Base-by-base conservation (phyloP, 495 filamentous ascomycete species). In the Podospora conica region DNA sequence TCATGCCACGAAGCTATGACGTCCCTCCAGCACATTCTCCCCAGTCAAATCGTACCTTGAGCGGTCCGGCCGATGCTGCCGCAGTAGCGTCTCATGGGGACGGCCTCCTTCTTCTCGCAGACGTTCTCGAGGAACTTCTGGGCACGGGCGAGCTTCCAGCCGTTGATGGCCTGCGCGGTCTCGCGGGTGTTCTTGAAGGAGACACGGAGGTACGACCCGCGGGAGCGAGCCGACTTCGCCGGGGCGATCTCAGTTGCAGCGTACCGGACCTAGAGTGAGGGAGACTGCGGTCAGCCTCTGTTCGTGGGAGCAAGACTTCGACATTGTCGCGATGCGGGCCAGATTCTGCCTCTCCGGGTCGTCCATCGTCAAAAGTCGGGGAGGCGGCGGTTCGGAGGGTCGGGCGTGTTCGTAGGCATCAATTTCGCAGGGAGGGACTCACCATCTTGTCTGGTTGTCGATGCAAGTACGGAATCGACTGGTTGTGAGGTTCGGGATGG, bases 151-250 rank as follows among this genome's bases (percentile, higher is more conserved):
- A 98, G 85, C 86, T 98, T 98, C 95, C 94, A 97, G 81, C 95
- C 94, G 82, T 92, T 97, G 88, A 98, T 93, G 69, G 94, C 93
- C 84, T 97, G 93, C 65, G 95, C 96, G 70, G 95, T 97, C 86
- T 99, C 96, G 78, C 94, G 91, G 81, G 95, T 97, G 88, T 98
- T 98, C 88, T 98, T 98, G 90, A 96, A 97, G 73, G 90, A 95
- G 77, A 97, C 93, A 75, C 95, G 93, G 71, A 99, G 91, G 87
- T 98, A 98, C 78, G 93, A 91, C 80, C 96, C 96, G 81, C 94
- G 92, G 76, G 93, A 88, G 83, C 93, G 92, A 80, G 95, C 96
- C 81, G 91, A 96, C 86, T 98, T 98, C 71, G 87, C 85, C 78
- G 89, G 83, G 73, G 90, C 83, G 80, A 96, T 93, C 77, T 91